phyloP scores from a whole-genome alignment of 2,329 filamentous ascomycete genomes.

The Colletotrichum nymphaeae region DNA sequence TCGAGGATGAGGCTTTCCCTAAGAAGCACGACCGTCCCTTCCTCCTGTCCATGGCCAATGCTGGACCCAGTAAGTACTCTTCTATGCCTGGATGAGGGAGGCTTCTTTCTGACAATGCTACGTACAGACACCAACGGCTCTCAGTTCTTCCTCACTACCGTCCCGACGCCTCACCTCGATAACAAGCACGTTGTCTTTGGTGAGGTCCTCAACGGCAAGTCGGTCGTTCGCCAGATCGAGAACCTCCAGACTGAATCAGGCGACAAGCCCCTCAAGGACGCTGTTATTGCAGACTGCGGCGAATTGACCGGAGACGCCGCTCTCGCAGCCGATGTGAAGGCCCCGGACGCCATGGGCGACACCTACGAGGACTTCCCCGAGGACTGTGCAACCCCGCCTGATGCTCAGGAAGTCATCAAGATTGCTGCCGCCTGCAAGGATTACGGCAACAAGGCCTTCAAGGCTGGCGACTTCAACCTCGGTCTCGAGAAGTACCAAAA shows the following conservation, averaged over 20 bases:
- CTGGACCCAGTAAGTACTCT: conserved; percentile 78
- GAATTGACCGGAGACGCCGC: conserved; percentile 81
- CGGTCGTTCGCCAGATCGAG: conserved; percentile 89
- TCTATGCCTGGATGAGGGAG: background rate
- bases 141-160: conserved; percentile 98
- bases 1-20: conserved; percentile 95
- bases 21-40: conserved; percentile 93
- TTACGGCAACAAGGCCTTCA: conserved; percentile 93
- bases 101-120: conserved; percentile 18
- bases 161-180: conserved; percentile 93
- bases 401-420: conserved; percentile 76
- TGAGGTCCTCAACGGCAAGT: conserved; percentile 93
- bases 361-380: conserved; percentile 96
- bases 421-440: conserved; percentile 90
- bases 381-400: conserved; percentile 75
- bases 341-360: conserved; percentile 85
- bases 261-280: conserved; percentile 83
- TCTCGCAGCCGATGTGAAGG: conserved; percentile 73
- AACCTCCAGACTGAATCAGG: conserved; percentile 78
- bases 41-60: conserved; percentile 97
- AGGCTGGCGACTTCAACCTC: conserved; percentile 75
- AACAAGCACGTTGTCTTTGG: conserved; percentile 98
- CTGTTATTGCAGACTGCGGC: conserved; percentile 84
- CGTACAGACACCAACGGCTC: conserved; percentile 87
- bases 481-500: conserved; percentile 96